Conservation (phyloP, 1,284 basidiomycete genomes). For the Schizopora paradoxa region DNA sequence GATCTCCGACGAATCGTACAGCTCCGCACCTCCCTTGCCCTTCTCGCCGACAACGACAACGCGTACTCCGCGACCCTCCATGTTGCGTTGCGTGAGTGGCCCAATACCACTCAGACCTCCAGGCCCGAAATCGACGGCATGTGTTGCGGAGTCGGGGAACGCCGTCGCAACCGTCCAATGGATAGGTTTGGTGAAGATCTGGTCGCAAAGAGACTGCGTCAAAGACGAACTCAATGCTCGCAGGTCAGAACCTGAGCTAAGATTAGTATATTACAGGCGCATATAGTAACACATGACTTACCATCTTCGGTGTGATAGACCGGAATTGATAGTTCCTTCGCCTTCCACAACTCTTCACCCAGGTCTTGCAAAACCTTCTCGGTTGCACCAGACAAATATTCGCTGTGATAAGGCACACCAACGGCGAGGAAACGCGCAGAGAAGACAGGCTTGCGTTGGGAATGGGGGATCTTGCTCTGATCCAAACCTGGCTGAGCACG, state of each 20-base stretch:
- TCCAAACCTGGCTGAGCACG: conserved; percentile 84
- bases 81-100: conserved; percentile 82
- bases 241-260: conserved; percentile 70
- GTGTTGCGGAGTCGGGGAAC: conserved; percentile 87
- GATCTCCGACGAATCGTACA: conserved; percentile 68
- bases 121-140: conserved; percentile 94
- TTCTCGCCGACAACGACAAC: conserved; percentile 84
- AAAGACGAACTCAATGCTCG: conserved; percentile 61
- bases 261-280: not conserved
- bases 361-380: conserved; percentile 79
- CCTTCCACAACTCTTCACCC: conserved; percentile 78
- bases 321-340: conserved; percentile 71
- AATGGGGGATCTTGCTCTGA: conserved; percentile 91
- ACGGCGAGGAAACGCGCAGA: conserved; percentile 91
- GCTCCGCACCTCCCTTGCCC: conserved; percentile 79
- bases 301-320: conserved; percentile 93
- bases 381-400: conserved; percentile 75
- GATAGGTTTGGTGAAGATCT: conserved; percentile 90
- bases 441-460: conserved; percentile 93
- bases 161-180: conserved; percentile 89
- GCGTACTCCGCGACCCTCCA: conserved; percentile 90
- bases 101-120: conserved; percentile 94
- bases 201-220: conserved; percentile 81
- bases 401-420: conserved; percentile 92
- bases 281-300: conserved; percentile 33